Base-by-base conservation (phyloP, 306 rosid genomes). In the Quercus cerris region DNA sequence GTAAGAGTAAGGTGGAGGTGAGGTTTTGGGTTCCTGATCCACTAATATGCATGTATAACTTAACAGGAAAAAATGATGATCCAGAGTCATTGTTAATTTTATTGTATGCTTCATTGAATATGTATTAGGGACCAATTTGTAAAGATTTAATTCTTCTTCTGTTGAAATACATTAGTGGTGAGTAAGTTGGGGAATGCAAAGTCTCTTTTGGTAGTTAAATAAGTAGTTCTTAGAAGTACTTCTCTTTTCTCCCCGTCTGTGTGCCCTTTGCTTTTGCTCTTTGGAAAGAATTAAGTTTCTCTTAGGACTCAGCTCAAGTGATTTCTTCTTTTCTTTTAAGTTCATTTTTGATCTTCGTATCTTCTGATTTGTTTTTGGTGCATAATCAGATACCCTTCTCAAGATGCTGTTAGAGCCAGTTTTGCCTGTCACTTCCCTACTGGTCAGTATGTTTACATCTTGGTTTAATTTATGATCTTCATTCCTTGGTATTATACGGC, bases 371-470 rank as follows among this genome's bases (percentile, higher is more conserved):
- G 76, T 76, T 81, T 55, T 81, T 89, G 79, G 81, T 87, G 85
- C 81, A 61, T 81, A 10, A 78, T 82, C 90, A 92, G 97, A 90
- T 86, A 83, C 77, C 78, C 86, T 92, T 81, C 84, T 89, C 84
- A 89, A 86, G 93, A 90, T 83, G 92, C 82, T 92, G 89, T 63
- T 90, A 91, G 92, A 89, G 85, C 94, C 94, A 78, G 90, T 77
- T 84, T 88, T 92, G 80, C 97, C 90, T 14, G 85, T 89, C 78
- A 76, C 87, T 75, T 80, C 82, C 54, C 55, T 90, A 41, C 85
- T 92, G 94, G 97, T 92, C 58, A 92, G 97, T 92, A 81, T 82
- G 35, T 35, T 72, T 33, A 76, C 71, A 64, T 75, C 61, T 78
- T 78, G 38, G 75, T 81, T 73, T 88, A 79, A 33, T 69, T 75